Evolutionary conservation across 192 early-diverging fungal genomes (phyloP), one percentile per base, ranked within the genome.

Genomic region (Coemansia sp.): DNA sequence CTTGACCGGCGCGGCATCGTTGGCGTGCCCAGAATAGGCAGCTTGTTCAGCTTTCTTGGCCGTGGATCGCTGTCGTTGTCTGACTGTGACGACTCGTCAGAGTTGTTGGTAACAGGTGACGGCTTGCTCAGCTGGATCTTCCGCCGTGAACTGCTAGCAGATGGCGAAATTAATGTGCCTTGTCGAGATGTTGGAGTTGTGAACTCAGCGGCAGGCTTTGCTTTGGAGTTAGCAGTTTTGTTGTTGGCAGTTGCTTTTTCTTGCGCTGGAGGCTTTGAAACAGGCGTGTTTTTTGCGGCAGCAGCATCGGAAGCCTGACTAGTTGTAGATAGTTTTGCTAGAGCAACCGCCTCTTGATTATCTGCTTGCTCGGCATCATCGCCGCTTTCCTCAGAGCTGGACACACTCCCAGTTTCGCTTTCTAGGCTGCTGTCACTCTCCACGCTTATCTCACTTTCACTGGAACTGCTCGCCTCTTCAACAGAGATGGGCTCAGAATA

Each of bases 11-110:
- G 43, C 15, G 37, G 21, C 53, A 39, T 31, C n/a, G 20, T 31
- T 2, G 62, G 66, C 12, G 59, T 55, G 31, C 55, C 63, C n/a
- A 76, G 62, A 3, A 55, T 36, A 23, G 72, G 72, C 39, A 68
- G 54, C 38, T 57, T 61, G 0, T 50, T n/a, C 37, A 68, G 63
- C 33, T 47, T 54, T 16, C 44, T 31, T 20, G 42, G 55, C 26
- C 40, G 58, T 20, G 53, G n/a, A 12, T 61, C 55, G 46, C 55
- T 61, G 39, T 42, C 59, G 10, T 53, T 45, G n/a, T 52, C 42
- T 0, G 36, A 38, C 45, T 19, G 20, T 6, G 57, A 63, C 3
- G 72, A 66, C 43, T 33, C 57, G 19, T 43, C 65, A 9, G 44
- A 30, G 1, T 53, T 28, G 23, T 18, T 31, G 3, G 42, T n/a